Evolutionary conservation across 345 rosid genomes (phyloP), one percentile per base, ranked within the genome.

Genomic region (Salix brachista): DNA sequence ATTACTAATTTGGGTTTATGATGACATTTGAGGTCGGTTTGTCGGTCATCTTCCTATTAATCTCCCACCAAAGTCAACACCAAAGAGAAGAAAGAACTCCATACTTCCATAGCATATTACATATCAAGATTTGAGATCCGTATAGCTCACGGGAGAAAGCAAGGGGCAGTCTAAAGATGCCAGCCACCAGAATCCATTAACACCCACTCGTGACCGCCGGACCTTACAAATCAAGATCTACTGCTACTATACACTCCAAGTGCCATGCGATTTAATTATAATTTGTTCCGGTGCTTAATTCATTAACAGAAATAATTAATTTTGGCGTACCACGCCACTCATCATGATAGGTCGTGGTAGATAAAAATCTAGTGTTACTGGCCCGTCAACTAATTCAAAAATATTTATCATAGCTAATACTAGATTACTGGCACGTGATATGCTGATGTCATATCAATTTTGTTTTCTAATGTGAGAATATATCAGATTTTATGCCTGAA

Each of bases 401-500:
- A 39, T 39, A 39, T 39, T 8, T 39, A 39, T 39, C 8, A 0
- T 39, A 8, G 42, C 2, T 8, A 39, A 39, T 8, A 39, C 11
- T 8, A 39, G 2, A 39, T 39, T 8, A 39, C 0, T 39, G 8
- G 11, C 11, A 8, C 0, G 42, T 39, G 10, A 8, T 7, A 8
- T 0, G 11, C 2, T 8, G 10, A 37, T 37, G 9, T 37, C 8
- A 8, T 9, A 8, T 39, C 11, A 8, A 39, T 8, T 39, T 39
- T 39, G 9, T 39, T 39, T 8, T 39, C 7, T 39, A 39, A 39
- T 39, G 2, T 8, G 10, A 8, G 8, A 39, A 39, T 32, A 8
- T 0, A 39, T 8, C 2, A 39, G 3, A 4, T 39, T 0, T 39
- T 8, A 8, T 0, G 11, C 3, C 4, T 4, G 34, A 4, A 32